phyloP scores from a whole-genome alignment of 192 early-diverging fungal species.

The Mortierella antarctica region DNA sequence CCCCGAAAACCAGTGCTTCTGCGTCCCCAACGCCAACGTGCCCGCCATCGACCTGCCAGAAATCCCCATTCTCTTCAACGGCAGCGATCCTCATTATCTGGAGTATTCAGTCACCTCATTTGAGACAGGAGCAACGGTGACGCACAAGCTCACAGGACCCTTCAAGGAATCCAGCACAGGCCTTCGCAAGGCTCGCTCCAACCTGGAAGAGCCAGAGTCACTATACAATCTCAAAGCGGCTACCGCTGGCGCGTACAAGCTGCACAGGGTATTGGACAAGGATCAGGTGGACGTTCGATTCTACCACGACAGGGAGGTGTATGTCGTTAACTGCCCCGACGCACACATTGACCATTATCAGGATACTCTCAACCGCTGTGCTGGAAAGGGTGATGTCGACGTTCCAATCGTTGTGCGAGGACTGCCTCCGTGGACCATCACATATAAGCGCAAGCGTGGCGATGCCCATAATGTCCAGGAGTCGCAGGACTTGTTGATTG shows the following conservation, averaged over 20 bases:
- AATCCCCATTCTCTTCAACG: conserved; percentile 45
- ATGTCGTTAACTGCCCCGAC: conserved; percentile 36
- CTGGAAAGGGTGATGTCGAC: conserved; percentile 43
- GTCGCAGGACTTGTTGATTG: conserved; percentile 27
- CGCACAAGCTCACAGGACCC: conserved; percentile 21
- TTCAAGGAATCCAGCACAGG: conserved; percentile 33
- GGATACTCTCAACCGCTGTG: conserved; percentile 25
- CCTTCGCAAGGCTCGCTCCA: conserved; percentile 19
- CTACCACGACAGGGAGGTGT: conserved; percentile 35
- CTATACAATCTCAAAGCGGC: conserved; percentile 25
- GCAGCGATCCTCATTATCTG: conserved; percentile 31
- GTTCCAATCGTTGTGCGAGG: conserved; percentile 33
- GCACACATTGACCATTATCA: conserved; percentile 35
- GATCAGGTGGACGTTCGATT: conserved; percentile 37
- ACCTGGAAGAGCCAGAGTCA: conserved; percentile 16
- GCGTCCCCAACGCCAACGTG: conserved; percentile 46
- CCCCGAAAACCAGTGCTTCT: conserved; percentile 55
- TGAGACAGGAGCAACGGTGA: conserved; percentile 22
- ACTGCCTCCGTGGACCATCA: conserved; percentile 39
- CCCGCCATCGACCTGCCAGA: conserved; percentile 19
- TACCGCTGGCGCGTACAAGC: conserved; percentile 27
- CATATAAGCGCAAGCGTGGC: conserved; percentile 15
- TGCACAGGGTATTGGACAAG: conserved; percentile 25
- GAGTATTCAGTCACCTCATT: conserved; percentile 45
- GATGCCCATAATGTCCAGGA: not conserved